Base-by-base conservation (phyloP, 2,329 filamentous ascomycete species). In the Ceratocystis destructans region DNA sequence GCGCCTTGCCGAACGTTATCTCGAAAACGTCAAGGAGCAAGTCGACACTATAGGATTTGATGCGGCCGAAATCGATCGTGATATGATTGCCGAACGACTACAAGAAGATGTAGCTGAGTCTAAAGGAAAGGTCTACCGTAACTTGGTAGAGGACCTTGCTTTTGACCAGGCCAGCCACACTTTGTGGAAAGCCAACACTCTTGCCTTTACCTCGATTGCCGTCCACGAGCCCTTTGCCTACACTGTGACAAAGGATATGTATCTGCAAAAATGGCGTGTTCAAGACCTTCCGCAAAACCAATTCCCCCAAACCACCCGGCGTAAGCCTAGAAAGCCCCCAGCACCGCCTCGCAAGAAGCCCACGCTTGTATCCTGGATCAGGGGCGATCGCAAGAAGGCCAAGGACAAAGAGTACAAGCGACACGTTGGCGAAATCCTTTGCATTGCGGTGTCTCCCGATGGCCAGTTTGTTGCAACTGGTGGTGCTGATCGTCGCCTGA, bases 391-490 rank as follows among this genome's bases (percentile, higher is more conserved):
- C 67, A 80, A 79, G 67, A 85, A 83, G 72, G 77, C 79, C 53
- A 81, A 82, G 64, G 85, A 90, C 72, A 80, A 81, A 71, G 77
- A 79, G 72, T 93, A 86, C 70, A 82, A 88, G 71, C 88, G 92
- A 12, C 94, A 97, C 73, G 87, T 87, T 0, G 87, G 83, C 45
- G 81, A 84, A 31, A 96, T 99, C 31, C 79, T 96, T 62, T 86
- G 86, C 53, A 86, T 97, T 37, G 92, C 91, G 0, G 89, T 90
- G 22, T 96, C 90, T 0, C 84, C 90, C 59, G 92, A 96, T 68
- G 94, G 94, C 44, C 90, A 89, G 74, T 97, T 87, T 70, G 85
- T 99, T 63, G 94, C 88, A 6, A 97, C 94, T 0, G 94, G 93
- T 62, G 93, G 93, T 62, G 83, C 85, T 69, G 93, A 97, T 75